Percentiles rank a stretch among this genome's conserved stretches.
Conservation (phyloP, 148 eudicot species). For the Tetragonia tetragonoides region DNA sequence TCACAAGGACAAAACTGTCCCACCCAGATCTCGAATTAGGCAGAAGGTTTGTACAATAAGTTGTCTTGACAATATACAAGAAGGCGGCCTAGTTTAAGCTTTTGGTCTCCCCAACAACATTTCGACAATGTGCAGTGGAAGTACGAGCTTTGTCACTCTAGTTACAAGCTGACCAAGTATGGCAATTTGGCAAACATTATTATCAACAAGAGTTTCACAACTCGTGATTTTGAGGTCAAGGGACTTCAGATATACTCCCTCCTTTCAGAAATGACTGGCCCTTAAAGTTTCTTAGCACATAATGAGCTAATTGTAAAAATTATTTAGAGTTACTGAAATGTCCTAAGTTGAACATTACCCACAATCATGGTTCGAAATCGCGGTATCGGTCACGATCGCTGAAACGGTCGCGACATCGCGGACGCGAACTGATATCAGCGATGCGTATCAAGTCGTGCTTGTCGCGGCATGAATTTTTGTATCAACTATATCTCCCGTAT, state of each 20-base stretch:
- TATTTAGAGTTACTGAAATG: no score
- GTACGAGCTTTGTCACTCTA: neutral
- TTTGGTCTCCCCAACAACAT: neutral
- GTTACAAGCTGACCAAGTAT: neutral
- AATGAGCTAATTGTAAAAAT: no score
- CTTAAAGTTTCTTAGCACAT: no score
- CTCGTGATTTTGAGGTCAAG: neutral
- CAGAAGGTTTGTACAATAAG: neutral
- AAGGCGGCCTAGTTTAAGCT: neutral
- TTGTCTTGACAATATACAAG: neutral
- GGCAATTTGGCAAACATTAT: neutral
- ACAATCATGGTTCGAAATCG: no score
- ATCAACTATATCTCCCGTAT: no score
- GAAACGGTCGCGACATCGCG: no score
- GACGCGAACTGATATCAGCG: no score
- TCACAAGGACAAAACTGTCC: neutral
- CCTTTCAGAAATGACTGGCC: no score
- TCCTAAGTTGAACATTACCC: no score
- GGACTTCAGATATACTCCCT: neutral
- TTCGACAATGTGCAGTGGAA: neutral
- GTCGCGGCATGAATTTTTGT: no score
- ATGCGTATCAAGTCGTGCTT: no score
- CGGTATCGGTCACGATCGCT: no score
- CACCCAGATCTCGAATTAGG: neutral
- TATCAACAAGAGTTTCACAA: neutral